phyloP scores from a whole-genome alignment of 345 rosid genomes.

The Eucalyptus pauciflora region DNA sequence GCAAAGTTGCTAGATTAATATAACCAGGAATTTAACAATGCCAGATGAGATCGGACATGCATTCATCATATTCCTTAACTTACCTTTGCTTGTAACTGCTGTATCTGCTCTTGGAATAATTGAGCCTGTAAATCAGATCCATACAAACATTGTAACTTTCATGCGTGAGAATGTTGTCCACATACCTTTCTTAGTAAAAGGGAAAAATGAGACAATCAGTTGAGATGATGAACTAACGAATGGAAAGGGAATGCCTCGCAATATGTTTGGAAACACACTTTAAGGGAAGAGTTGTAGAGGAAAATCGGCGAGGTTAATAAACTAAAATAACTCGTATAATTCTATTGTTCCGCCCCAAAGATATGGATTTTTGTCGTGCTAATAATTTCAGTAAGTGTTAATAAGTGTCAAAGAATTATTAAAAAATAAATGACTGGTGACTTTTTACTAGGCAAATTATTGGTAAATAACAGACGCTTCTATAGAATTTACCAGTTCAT shows the following conservation, averaged over 20 bases:
- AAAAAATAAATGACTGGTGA: not conserved
- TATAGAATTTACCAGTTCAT: not conserved
- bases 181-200: not conserved
- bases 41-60: not conserved
- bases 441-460: not conserved
- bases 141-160: not conserved
- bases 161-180: not conserved
- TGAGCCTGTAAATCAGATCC: conserved; percentile 13
- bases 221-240: not conserved
- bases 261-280: not conserved
- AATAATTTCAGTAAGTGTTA: not conserved
- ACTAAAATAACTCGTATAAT: not conserved
- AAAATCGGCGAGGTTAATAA: not conserved
- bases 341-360: not conserved
- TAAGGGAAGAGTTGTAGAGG: not conserved
- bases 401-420: not conserved
- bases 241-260: not conserved
- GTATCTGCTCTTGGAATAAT: conserved; percentile 23
- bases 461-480: not conserved
- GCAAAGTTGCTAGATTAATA: not conserved
- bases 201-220: not conserved
- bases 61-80: not conserved
- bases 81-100: conserved; percentile 39
- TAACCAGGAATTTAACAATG: not conserved
- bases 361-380: not conserved